Evolutionary conservation across 1,284 basidiomycete genomes (phyloP), one percentile per base, ranked within the genome.

Genomic region (Marasmius tenuissimus): DNA sequence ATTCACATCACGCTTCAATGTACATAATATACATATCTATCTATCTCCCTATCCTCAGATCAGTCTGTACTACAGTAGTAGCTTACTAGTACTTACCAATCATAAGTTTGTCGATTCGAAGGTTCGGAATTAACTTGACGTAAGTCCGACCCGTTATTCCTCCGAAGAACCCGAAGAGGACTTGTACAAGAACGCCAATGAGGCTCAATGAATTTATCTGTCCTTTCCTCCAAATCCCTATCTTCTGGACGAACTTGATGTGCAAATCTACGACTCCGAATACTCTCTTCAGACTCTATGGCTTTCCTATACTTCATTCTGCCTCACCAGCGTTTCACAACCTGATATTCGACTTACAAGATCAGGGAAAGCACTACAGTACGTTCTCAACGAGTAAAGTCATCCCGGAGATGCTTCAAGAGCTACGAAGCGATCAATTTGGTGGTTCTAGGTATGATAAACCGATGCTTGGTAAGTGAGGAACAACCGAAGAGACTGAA

Each of bases 241-340:
- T 49, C 18, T 27, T 51, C 27, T 54, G 58, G 16, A 16, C 50
- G n/a, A 49, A 59, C 22, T 35, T 55, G 18, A 62, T 59, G 61
- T 22, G 45, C 48, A 59, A 47, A 42, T 1, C 37, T 38, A 35
- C 61, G 11, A 45, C 49, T 16, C 42, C 58, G 18, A 48, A 40
- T 20, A 60, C 47, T 33, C 40, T 49, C 38, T 75, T 71, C 66
- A 65, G 69, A 53, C 69, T 75, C 16, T 75, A 72, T 64, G 76
- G 75, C 3, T 75, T 71, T 59, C 75, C 76, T 12, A 68, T 78
- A 55, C 67, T 73, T 50, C 75, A 77, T 60, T 76, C 75, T 35
- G 71, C 69, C 2, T 72, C 74, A 8, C 76, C 75, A 8, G 62
- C 72, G 3, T 63, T 78, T 20, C 75, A 76, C 62, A 75, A 75